Base-by-base conservation (phyloP, 2,329 filamentous ascomycete genomes). In the Fusarium virguliforme region DNA sequence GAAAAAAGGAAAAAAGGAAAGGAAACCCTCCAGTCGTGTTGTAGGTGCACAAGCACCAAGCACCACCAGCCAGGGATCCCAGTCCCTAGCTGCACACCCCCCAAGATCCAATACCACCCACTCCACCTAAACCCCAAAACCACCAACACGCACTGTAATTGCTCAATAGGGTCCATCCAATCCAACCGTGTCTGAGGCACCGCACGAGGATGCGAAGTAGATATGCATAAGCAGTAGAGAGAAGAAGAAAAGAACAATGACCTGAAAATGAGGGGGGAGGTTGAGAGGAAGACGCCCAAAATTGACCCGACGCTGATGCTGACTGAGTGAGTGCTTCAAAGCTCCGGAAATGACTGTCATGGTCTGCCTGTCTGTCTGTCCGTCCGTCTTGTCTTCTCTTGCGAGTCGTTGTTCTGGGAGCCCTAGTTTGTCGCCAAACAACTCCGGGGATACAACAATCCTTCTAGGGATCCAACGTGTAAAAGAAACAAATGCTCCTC, bases 341-440 rank as follows among this genome's bases (percentile, higher is more conserved):
- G 24, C 48, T 61, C 63, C 62, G 61, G 59, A 70, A 73, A 75
- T 67, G 72, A 73, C 65, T 62, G 56, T 63, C 41, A 46, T 46
- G 41, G 18, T 8, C 41, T 46, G 41, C 57, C 41, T 46, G 26
- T 41, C 40, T 41, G 40, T 24, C 40, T 24, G n/a, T 41, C 18
- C 18, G 38, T 46, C 43, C 30, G 43, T 48, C 43, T 70, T 67
- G 65, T 60, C 62, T 61, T 68, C 70, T 74, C 70, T 68, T 65
- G 67, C 65, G 68, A 75, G 67, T 66, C 64, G 65, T 64, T 71
- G 67, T 63, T 64, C 61, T 50, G 40, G 55, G 55, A 70, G 68
- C 59, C 55, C 63, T 37, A 56, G 58, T 64, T 63, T 64, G 61
- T 70, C 38, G 67, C 63, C 65, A 57, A 74, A 72, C 48, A 61